Evolutionary conservation across 169 alveolate species (phyloP), one percentile per base, ranked within the genome.

Genomic region (Theileria luwenshuni): DNA sequence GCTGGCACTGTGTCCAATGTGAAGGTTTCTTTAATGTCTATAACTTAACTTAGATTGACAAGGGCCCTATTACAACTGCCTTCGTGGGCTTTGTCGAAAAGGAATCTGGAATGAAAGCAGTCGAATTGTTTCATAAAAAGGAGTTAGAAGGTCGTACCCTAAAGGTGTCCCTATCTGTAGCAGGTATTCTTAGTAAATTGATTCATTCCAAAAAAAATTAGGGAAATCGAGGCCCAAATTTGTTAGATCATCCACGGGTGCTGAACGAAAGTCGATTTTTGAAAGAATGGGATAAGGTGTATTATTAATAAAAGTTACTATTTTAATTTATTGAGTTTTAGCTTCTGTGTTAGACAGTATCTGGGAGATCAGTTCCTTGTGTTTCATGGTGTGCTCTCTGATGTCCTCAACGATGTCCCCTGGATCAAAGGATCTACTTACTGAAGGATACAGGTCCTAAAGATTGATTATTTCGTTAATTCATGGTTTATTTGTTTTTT

Each of bases 331-430:
- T 17, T 54, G 51, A 15, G 19, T 15, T 68, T 68, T 25, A 68
- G 17, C 56, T 6, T 60, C 30, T 17, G 35, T 32, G 47, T 54
- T 70, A 1, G 62, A 43, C 21, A 79, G 83, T 69, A 71, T 52
- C 38, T 79, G 68, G 10, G 67, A 12, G 6, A 71, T 75, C 51
- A 79, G 25, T n/a, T 56, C 32, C 56, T 79, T 74, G 32, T 75
- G 76, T 48, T 79, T 74, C 28, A 41, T 61, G 47, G 63, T 64
- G 0, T 23, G 49, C 41, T 62, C 48, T 28, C 63, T 23, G 27
- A 79, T 33, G 19, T 52, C n/a, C 32, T 69, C 87, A 25, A 79
- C 38, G n/a, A 61, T 69, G 87, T 73, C 48, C 15, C 67, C 33
- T 7, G 56, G 73, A 13, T 3, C 54, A 62, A 68, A 56, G 70